phyloP scores from a whole-genome alignment of 345 rosid species.

The Murraya paniculata region DNA sequence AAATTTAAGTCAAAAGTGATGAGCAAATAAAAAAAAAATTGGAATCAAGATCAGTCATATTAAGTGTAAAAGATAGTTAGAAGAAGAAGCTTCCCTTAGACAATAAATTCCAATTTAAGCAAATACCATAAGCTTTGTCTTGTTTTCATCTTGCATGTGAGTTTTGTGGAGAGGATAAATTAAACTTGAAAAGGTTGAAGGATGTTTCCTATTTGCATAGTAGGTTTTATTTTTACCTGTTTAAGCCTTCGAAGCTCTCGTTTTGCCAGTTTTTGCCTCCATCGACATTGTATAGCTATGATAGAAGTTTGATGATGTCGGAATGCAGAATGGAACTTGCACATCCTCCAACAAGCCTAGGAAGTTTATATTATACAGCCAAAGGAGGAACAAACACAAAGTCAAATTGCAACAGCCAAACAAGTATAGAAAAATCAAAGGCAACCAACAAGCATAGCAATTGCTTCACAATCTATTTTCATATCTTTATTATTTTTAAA shows the following conservation, averaged over 20 bases:
- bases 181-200: not conserved
- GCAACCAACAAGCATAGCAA: not conserved
- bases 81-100: not conserved
- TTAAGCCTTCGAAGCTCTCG: constrained; percentile 74
- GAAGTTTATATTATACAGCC: constrained; percentile 20
- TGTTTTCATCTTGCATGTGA: not conserved
- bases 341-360: constrained; percentile 79
- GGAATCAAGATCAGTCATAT: not conserved
- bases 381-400: constrained; percentile 1
- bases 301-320: constrained; percentile 56
- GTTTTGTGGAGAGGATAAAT: not conserved
- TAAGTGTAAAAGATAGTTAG: not conserved
- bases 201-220: not conserved
- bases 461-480: no score
- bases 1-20: not conserved
- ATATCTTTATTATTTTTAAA: no score
- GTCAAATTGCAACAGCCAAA: constrained; percentile 9
- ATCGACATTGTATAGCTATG: constrained; percentile 77
- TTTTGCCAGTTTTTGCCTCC: constrained; percentile 89
- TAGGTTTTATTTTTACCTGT: constrained; percentile 38
- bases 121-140: not conserved
- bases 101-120: not conserved
- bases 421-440: not conserved
- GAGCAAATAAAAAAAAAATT: not conserved
- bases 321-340: constrained; percentile 63